Evolutionary conservation across 192 early-diverging fungal species (phyloP).

Genomic region (Podila clonocystis): DNA sequence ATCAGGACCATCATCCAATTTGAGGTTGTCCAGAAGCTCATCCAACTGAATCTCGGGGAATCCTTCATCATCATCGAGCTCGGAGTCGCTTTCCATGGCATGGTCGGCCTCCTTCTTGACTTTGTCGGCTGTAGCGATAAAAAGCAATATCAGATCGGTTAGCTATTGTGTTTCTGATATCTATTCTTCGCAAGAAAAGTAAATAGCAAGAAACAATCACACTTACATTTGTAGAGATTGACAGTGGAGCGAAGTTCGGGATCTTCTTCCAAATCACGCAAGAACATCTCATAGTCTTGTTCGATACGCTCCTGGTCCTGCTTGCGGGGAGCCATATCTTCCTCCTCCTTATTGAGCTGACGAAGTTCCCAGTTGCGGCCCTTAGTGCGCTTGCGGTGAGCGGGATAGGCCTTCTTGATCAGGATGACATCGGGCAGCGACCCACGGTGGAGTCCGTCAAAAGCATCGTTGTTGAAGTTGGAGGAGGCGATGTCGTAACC

Average conservation of each 20-base stretch:
- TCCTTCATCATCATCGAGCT: conserved; percentile 86
- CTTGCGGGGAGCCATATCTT: conserved; percentile 82
- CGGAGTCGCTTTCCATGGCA: conserved; percentile 60
- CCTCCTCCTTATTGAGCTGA: conserved; percentile 88
- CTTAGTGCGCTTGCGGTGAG: conserved; percentile 87
- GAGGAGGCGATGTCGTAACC: conserved; percentile 90
- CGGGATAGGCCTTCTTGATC: conserved; percentile 92
- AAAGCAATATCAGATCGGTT: background rate
- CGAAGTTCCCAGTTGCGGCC: conserved; percentile 92
- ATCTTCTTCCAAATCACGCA: conserved; percentile 99
- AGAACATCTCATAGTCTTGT: conserved; percentile 93
- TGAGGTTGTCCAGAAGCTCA: conserved; percentile 94
- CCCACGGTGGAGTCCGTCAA: conserved; percentile 73
- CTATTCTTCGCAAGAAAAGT: background rate
- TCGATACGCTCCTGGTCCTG: conserved; percentile 82
- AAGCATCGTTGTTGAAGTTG: conserved; percentile 93
- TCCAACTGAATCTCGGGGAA: conserved; percentile 94
- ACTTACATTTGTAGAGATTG: conserved; percentile 88
- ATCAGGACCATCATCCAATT: conserved; percentile 68
- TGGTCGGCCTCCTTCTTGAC: conserved; percentile 42
- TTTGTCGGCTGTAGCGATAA: conserved; percentile 27
- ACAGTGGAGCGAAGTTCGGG: conserved; percentile 93
- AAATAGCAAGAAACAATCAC: conserved; percentile 11
- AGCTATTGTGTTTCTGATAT: background rate
- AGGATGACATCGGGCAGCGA: conserved; percentile 89